These are phyloP conservation scores for Cardamine chenopodiifolia DNA, from an alignment of 345 rosid genomes.

Conservation along the genomic window DNA sequence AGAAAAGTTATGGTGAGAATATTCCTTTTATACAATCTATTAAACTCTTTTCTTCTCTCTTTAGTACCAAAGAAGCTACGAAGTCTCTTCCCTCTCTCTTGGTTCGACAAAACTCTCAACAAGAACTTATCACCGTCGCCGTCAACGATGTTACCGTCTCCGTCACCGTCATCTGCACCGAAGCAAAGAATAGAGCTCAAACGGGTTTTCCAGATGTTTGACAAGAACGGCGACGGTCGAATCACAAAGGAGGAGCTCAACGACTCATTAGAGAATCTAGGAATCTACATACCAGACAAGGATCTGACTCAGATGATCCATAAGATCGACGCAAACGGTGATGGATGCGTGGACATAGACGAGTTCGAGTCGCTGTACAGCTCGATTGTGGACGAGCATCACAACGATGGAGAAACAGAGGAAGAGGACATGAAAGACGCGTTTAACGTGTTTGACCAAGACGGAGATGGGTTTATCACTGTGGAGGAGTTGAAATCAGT, in stretches of 20 bases:
- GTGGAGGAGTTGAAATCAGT: slow-evolving; percentile 44
- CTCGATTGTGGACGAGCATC: slow-evolving; percentile 38
- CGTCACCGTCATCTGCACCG: slow-evolving; percentile 1
- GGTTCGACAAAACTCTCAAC: slow-evolving; percentile 40
- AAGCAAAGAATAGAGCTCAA: slow-evolving; percentile 32
- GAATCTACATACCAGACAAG: slow-evolving; percentile 44
- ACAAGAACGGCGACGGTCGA: slow-evolving; percentile 44
- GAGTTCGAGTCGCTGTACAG: slow-evolving; percentile 42
- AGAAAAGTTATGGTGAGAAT: slow-evolving; percentile 38
- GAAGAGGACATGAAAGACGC: slow-evolving; percentile 50
- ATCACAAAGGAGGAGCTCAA: slow-evolving; percentile 45
- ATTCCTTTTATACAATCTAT: slow-evolving; percentile 37
- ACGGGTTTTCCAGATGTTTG: slow-evolving; percentile 44
- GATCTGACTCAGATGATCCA: slow-evolving; percentile 42
- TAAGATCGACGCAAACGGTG: slow-evolving; percentile 42
- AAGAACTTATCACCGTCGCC: slow-evolving; percentile 23
- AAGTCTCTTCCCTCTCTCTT: slow-evolving; percentile 39
- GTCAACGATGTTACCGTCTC: slow-evolving; percentile 12
- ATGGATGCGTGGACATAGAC: slow-evolving; percentile 44
- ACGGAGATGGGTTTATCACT: slow-evolving; percentile 46
- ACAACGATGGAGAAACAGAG: slow-evolving; percentile 42
- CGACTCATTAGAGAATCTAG: slow-evolving; percentile 44
- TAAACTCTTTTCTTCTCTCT: slow-evolving; percentile 40
- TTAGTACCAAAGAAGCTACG: slow-evolving; percentile 40
- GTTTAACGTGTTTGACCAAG: slow-evolving; percentile 46